These are phyloP conservation scores for Chrysochromulina parva DNA, from an alignment of 78 protist genomes.

Conservation along the genomic window DNA sequence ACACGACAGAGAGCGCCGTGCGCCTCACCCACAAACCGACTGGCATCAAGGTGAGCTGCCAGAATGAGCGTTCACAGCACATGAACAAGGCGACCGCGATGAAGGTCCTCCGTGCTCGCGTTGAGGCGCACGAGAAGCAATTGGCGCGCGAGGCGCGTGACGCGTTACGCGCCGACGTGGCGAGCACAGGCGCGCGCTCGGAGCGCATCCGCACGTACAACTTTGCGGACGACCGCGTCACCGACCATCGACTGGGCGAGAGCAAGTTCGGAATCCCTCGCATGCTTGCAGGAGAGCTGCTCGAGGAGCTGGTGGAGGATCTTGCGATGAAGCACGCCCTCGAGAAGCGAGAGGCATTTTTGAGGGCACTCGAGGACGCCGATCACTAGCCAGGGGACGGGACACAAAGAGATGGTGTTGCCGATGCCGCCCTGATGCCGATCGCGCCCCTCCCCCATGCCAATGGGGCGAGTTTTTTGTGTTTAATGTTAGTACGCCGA, in stretches of 20 bases:
- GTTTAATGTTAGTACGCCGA: no score
- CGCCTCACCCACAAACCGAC: slow-evolving; percentile 88
- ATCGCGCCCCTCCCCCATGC: no score
- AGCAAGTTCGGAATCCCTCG: not conserved
- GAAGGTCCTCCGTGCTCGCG: slow-evolving; percentile 59
- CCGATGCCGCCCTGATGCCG: no score
- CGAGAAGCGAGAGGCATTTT: not conserved
- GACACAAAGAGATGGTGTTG: no score
- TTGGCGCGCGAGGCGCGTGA: slow-evolving; percentile 38
- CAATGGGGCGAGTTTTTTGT: no score
- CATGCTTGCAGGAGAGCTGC: slow-evolving; percentile 18
- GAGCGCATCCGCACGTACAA: slow-evolving; percentile 50
- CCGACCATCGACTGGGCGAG: slow-evolving; percentile 79
- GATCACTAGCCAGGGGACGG: no score
- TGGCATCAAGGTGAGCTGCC: slow-evolving; percentile 64
- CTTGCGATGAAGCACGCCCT: not conserved
- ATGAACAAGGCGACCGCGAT: slow-evolving; percentile 76
- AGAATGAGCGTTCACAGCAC: slow-evolving; percentile 86
- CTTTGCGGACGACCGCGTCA: slow-evolving; percentile 78
- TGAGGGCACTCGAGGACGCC: not conserved
- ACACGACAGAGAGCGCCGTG: slow-evolving; percentile 90
- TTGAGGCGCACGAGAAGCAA: slow-evolving; percentile 58
- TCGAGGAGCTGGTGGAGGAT: slow-evolving; percentile 28
- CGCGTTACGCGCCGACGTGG: not conserved
- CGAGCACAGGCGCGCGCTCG: not conserved